Evolutionary conservation across 805 yeast species (phyloP), one percentile per base, ranked within the genome.

Genomic region (Hanseniaspora mollemarum): DNA sequence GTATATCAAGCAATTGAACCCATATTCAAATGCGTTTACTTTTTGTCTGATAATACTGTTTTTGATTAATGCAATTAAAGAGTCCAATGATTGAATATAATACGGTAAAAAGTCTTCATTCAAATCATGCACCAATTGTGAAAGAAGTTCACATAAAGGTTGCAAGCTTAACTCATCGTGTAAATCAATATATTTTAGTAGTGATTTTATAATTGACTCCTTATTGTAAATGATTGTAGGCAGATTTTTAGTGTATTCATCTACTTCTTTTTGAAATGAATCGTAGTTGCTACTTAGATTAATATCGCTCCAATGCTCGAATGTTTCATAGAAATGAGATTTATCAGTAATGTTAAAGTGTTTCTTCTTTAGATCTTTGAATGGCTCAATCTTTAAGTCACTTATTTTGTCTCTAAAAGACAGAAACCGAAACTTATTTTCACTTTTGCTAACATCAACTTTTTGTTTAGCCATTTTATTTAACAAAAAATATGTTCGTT

Each of bases 391-490:
- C 59, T 81, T 81, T 53, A 90, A 76, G 18, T 83, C 70, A 55
- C 90, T 96, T 18, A 88, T 77, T 52, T 94, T 75, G 57, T 88
- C 94, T 55, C 81, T 78, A 63, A 90, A 92, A 0, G 95, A 84
- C 38, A 77, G 68, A 61, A 74, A 86, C 18, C 81, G 76, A 62
- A 74, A 83, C 56, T 73, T 69, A 61, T 80, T 77, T 2, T 72
- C 59, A 3, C 83, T 71, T 58, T 77, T 71, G 0, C 83, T 75
- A 6, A 81, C 68, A 56, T 70, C 73, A 22, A 55, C 46, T 50
- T 63, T 69, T 38, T 63, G 65, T 54, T 61, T 64, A n/a, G 59
- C 67, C 68, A 65, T 64, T 18, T 16, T 44, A 13, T 10, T 10
- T 22, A 19, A 21, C 15, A n/a, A n/a, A n/a, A n/a, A n/a, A n/a